These are phyloP conservation scores for Acacia crassicarpa DNA, from an alignment of 306 rosid genomes.

Conservation along the genomic window DNA sequence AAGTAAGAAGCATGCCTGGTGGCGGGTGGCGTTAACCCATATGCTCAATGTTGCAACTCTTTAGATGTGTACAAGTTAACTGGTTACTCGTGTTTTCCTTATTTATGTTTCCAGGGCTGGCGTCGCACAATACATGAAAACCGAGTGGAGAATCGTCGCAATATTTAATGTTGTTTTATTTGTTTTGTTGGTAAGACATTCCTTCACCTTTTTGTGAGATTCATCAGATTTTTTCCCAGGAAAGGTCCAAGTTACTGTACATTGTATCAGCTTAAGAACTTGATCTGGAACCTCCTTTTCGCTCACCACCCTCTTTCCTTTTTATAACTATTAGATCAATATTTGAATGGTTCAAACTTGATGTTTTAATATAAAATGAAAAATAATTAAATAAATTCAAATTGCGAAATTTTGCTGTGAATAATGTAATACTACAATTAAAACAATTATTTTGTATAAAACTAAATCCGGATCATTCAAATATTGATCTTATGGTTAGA, in stretches of 20 bases:
- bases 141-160: slow-evolving; percentile 92
- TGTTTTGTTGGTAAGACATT: slow-evolving; percentile 66
- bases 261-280: background rate
- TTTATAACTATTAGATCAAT: too few relatives aligned
- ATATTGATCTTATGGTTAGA: too few relatives aligned
- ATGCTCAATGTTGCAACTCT: background rate
- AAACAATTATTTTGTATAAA: too few relatives aligned
- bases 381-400: too few relatives aligned
- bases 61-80: slow-evolving; percentile 5
- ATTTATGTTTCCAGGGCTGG: slow-evolving; percentile 69
- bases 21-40: background rate
- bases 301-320: too few relatives aligned
- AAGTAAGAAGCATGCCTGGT: slow-evolving; percentile 52
- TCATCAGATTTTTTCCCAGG: background rate
- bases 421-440: too few relatives aligned
- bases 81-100: slow-evolving; percentile 24
- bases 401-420: too few relatives aligned
- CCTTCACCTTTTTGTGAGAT: background rate
- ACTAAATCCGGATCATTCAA: too few relatives aligned
- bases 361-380: too few relatives aligned
- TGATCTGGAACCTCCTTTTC: background rate
- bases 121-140: slow-evolving; percentile 98
- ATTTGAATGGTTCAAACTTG: too few relatives aligned
- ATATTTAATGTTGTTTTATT: slow-evolving; percentile 73
- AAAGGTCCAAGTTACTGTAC: background rate